Evolutionary conservation across 352 stramenopile species (phyloP).

Genomic region (Phytophthora capsici): DNA sequence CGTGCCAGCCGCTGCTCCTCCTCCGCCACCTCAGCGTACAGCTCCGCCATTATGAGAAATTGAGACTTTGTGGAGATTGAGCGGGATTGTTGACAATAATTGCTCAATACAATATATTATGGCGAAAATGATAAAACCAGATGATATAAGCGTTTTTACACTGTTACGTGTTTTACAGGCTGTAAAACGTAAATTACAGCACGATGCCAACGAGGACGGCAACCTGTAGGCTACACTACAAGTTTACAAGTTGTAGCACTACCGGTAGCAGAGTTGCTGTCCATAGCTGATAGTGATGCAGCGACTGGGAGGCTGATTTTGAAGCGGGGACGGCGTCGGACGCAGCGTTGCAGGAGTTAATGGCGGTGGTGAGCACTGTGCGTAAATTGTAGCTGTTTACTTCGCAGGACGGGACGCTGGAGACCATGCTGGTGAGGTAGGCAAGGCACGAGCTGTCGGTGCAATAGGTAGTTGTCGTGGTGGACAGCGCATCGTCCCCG

Average conservation of each 20-base stretch:
- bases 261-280: neutral
- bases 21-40: slow-evolving; percentile 65
- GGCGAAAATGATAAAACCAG: no score
- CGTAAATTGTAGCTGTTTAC: slow-evolving; percentile 42
- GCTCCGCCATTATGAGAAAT: slow-evolving; percentile 54
- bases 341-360: slow-evolving; percentile 31
- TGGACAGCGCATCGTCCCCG: slow-evolving; percentile 34
- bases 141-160: no score
- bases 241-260: no score
- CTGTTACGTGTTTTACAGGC: neutral
- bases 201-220: slow-evolving; percentile 3
- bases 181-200: no score
- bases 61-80: neutral
- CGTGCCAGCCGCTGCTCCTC: slow-evolving; percentile 75
- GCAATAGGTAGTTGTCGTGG: slow-evolving; percentile 23
- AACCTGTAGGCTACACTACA: no score
- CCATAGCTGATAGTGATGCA: neutral
- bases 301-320: slow-evolving; percentile 19
- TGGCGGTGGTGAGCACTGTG: slow-evolving; percentile 30
- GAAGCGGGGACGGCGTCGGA: slow-evolving; percentile 36
- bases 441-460: slow-evolving; percentile 28
- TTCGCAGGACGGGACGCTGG: slow-evolving; percentile 37
- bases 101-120: no score
- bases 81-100: no score
- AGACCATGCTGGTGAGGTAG: slow-evolving; percentile 27